Base-by-base conservation (phyloP, 2,329 filamentous ascomycete genomes). In the Colletotrichum sojae region DNA sequence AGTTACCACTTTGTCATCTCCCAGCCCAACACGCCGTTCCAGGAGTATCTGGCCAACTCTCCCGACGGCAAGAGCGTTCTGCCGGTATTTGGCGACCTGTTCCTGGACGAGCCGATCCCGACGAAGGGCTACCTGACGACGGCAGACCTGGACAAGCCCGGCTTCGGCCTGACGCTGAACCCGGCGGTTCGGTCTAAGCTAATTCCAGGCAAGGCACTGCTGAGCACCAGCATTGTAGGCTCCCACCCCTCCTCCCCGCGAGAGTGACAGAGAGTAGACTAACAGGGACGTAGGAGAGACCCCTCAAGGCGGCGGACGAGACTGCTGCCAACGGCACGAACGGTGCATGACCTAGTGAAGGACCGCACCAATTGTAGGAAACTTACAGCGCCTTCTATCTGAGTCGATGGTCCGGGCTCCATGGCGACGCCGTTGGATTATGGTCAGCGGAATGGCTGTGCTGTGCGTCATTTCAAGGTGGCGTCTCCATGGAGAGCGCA, bases 1-100 rank as follows among this genome's bases (percentile, higher is more conserved):
- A 96, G 93, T 76, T 98, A 98, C 82, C 95, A 98, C 82, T 98
- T 97, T 78, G 95, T 97, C 73, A 91, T 97, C 70, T 97, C 94
- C 52, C 95, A 98, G 81, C 90, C 93, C 71, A 97, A 97, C 83
- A 93, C 92, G 15, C 95, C 95, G 5, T 98, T 98, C 87, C 95
- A 98, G 80, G 95, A 98, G 81, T 98, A 98, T 77, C 88, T 98
- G 25, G 95, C 95, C 74, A 97, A 97, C 83, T 97, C 94, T 2
- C 89, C 94, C 0, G 94, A 98, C 75, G 95, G 95, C 56, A 93
- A 94, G 84, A 94, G 90, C 71, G 95, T 98, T 18, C 83, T 95
- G 71, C 95, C 95, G 2, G 95, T 98, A 6, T 98, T 98, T 80
- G 95, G 95, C 43, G 93, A 97, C 75, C 85, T 98, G 59, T 98